Evolutionary conservation across 352 stramenopile species (phyloP), one percentile per base, ranked within the genome.

Genomic region (Globisporangium echinulatum): DNA sequence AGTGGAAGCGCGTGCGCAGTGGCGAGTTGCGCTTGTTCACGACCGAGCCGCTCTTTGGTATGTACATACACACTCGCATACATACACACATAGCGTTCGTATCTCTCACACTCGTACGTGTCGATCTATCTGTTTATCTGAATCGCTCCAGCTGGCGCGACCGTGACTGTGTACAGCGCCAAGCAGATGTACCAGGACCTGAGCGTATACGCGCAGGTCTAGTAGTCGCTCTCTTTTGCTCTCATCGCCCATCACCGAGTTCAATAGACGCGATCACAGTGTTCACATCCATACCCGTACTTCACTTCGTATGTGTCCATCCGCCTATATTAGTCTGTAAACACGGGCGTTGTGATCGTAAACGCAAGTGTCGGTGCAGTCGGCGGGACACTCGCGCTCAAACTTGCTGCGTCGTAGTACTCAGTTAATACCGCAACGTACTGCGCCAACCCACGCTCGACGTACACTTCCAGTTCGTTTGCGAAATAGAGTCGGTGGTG

Each of bases 341-440:
- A 81, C 59, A 84, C 83, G 37, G 82, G 82, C 54, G 79, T 72
- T 37, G 79, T 72, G 62, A 94, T 92, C 9, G 77, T 92, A 50
- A 94, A 94, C 69, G 92, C 82, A 39, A 94, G 73, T 49, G 78
- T 79, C 15, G 85, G 85, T 42, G 85, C 74, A 5, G 75, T 59
- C 8, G 82, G 77, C 54, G 75, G 85, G 13, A 70, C 65, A 7
- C 51, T 56, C 5, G 77, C 72, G 11, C 74, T 75, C 39, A 84
- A 77, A 36, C 88, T 85, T 10, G 85, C 85, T 14, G 70, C 69
- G 37, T 88, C 67, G 63, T 92, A 94, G 70, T 94, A 94, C 60
- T 90, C 82, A 70, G 77, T 87, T 5, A 94, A 67, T 46, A 94
- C 72, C n/a, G 71, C 64, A 6, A 90, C 75, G 56, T 94, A 92